Evolutionary conservation across 495 filamentous ascomycete genomes (phyloP).

Genomic region (Annulohypoxylon maeteangense): DNA sequence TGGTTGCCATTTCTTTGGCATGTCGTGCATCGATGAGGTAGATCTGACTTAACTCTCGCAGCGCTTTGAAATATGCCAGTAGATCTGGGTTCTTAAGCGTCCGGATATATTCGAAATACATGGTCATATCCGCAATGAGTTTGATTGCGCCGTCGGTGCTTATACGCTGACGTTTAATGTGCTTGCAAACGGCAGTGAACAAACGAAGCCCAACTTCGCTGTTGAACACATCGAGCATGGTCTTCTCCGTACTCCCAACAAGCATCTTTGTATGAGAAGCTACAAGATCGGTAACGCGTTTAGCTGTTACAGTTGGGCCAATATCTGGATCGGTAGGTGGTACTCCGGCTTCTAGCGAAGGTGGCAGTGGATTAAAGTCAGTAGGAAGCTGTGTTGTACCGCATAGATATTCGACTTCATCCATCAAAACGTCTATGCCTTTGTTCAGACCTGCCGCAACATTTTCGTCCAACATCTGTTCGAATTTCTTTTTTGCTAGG

Average conservation of each 20-base stretch:
- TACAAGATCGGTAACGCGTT: constrained; percentile 83
- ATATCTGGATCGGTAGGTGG: constrained; percentile 68
- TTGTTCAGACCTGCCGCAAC: constrained; percentile 96
- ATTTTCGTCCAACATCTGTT: constrained; percentile 98
- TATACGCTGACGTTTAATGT: constrained; percentile 94
- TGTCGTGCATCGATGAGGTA: constrained; percentile 89
- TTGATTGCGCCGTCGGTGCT: constrained; percentile 89
- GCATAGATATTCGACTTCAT: constrained; percentile 95
- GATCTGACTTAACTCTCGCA: constrained; percentile 93
- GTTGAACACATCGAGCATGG: constrained; percentile 97
- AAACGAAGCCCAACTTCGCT: constrained; percentile 95
- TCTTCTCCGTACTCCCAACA: constrained; percentile 92
- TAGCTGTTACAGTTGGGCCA: constrained; percentile 80
- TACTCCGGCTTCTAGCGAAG: constrained; percentile 29
- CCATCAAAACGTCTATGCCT: constrained; percentile 98
- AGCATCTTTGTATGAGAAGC: constrained; percentile 91
- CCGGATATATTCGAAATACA: constrained; percentile 86
- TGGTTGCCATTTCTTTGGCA: constrained; percentile 92
- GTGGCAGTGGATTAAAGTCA: constrained; percentile 82
- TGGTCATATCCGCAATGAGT: constrained; percentile 95
- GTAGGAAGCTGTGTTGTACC: constrained; percentile 86
- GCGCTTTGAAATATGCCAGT: constrained; percentile 87
- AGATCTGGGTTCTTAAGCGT: constrained; percentile 85
- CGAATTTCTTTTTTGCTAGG: constrained; percentile 97
- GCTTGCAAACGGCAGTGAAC: constrained; percentile 91